A percentile compares a stretch with the other conserved stretches of the same genome.
Evolutionary conservation across 805 yeast species (phyloP).

Genomic region (Metschnikowia santaceciliae): DNA sequence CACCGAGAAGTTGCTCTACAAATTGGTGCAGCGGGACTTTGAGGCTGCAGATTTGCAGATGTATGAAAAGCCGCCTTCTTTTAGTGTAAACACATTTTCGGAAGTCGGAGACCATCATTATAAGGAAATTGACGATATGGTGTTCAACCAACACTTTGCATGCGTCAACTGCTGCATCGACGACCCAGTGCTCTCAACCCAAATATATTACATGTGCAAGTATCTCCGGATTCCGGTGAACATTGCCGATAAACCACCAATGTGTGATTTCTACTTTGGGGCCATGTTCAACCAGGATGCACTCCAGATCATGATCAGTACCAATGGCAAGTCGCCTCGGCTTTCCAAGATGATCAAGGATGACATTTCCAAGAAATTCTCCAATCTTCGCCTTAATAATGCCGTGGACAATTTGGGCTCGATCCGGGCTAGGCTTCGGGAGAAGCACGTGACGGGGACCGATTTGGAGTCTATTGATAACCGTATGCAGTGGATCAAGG

Average conservation of each 20-base stretch:
- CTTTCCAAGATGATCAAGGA: constrained; percentile 52
- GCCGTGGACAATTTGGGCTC: constrained; percentile 61
- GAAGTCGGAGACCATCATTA: constrained; percentile 18
- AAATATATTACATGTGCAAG: constrained; percentile 51
- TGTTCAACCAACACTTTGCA: constrained; percentile 45
- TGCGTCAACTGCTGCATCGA: constrained; percentile 73
- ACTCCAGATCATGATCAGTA: constrained; percentile 75
- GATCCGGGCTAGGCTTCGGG: constrained; percentile 49
- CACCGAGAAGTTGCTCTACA: constrained; percentile 38
- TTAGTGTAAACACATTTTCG: constrained; percentile 6
- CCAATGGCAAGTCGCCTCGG: constrained; percentile 80
- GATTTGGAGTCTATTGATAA: constrained; percentile 49
- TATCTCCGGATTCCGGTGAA: constrained; percentile 56
- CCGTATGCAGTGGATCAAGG: constrained; percentile 71
- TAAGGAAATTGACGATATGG: constrained; percentile 28
- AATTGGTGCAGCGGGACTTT: constrained; percentile 45
- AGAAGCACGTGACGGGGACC: constrained; percentile 37
- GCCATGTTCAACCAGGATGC: constrained; percentile 69
- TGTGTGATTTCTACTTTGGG: constrained; percentile 85
- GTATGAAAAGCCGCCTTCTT: constrained; percentile 35
- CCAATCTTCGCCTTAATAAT: constrained; percentile 45
- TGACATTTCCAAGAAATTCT: constrained; percentile 49
- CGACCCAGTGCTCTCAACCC: constrained; percentile 56
- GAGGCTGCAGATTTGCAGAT: constrained; percentile 44
- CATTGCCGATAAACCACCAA: constrained; percentile 79